Conservation (phyloP, 2,329 filamentous ascomycete species). For the Aspergillus pseudoviridinutans region DNA sequence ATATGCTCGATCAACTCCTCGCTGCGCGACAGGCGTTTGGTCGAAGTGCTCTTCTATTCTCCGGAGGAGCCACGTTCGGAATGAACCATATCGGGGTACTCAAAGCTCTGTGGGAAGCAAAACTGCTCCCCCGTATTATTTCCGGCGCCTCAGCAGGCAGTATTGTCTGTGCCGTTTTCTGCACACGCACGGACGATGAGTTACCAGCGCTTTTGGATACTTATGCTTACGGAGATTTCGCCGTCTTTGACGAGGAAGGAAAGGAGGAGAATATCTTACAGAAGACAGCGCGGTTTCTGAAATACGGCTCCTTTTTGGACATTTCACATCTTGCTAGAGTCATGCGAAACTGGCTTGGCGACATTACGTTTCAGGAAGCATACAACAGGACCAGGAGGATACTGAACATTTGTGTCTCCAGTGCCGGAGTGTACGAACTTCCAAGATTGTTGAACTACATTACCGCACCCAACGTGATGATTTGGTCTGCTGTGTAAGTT, state of each 20-base stretch:
- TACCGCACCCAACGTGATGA: constrained; percentile 88
- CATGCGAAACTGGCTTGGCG: constrained; percentile 75
- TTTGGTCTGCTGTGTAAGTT: constrained; percentile 82
- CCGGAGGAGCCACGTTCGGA: constrained; percentile 82
- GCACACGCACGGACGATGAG: constrained; percentile 72
- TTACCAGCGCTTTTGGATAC: constrained; percentile 64
- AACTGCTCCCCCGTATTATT: constrained; percentile 77
- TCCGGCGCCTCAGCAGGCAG: constrained; percentile 84
- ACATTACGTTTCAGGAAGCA: constrained; percentile 91
- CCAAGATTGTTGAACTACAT: constrained; percentile 87
- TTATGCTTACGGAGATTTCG: constrained; percentile 75
- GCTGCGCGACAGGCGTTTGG: constrained; percentile 75
- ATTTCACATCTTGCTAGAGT: constrained; percentile 76
- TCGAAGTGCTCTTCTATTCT: constrained; percentile 76
- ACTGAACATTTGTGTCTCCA: constrained; percentile 90
- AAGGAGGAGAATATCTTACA: constrained; percentile 61
- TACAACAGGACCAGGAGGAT: constrained; percentile 92
- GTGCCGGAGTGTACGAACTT: constrained; percentile 79
- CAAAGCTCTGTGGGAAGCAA: constrained; percentile 71
- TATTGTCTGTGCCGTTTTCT: constrained; percentile 78
- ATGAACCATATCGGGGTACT: constrained; percentile 90
- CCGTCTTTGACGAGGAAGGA: constrained; percentile 67
- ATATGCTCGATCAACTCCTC: constrained; percentile 65
- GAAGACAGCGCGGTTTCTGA: constrained; percentile 69
- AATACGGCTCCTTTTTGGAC: constrained; percentile 80